These are phyloP conservation scores for Rhodotorula diobovata DNA, from an alignment of 768 basidiomycete species.

Conservation along the genomic window DNA sequence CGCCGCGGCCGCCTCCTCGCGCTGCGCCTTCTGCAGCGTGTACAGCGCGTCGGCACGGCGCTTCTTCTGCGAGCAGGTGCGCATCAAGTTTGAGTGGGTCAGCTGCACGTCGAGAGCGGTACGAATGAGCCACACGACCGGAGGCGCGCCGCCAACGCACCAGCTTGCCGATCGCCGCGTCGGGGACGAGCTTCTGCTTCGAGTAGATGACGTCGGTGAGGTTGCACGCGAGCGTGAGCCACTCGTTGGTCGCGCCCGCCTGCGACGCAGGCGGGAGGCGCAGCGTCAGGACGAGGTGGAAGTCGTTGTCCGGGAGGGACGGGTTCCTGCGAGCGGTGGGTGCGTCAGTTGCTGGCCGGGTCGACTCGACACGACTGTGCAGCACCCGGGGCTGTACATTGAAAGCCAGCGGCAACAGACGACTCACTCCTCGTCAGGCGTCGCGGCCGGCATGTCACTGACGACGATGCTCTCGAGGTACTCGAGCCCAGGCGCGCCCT, in stretches of 20 bases:
- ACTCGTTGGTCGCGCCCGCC: not conserved
- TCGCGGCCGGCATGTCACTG: constrained; percentile 16
- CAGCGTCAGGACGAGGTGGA: constrained; percentile 25
- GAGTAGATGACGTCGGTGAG: constrained; percentile 25
- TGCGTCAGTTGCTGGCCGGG: not conserved
- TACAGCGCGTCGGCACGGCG: constrained; percentile 20
- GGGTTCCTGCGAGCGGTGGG: constrained; percentile 4
- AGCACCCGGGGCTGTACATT: no score
- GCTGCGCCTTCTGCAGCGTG: not conserved
- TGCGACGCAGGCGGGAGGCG: constrained; percentile 3
- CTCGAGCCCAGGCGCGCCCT: not conserved
- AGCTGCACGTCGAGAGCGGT: no score
- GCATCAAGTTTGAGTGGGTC: not conserved
- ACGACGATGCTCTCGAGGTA: constrained; percentile 28
- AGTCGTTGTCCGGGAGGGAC: not conserved
- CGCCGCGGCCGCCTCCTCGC: constrained; percentile 4
- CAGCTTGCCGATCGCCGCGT: constrained; percentile 9
- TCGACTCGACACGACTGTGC: no score
- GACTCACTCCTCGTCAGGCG: constrained; percentile 6
- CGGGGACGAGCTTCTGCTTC: constrained; percentile 19
- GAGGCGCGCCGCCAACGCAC: not conserved
- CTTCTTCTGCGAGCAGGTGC: constrained; percentile 7
- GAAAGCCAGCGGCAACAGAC: no score
- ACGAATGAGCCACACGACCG: not conserved
- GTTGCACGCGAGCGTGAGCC: constrained; percentile 27